These are phyloP conservation scores for Leishmania turanica DNA, from an alignment of 208 protist species.

Conservation along the genomic window DNA sequence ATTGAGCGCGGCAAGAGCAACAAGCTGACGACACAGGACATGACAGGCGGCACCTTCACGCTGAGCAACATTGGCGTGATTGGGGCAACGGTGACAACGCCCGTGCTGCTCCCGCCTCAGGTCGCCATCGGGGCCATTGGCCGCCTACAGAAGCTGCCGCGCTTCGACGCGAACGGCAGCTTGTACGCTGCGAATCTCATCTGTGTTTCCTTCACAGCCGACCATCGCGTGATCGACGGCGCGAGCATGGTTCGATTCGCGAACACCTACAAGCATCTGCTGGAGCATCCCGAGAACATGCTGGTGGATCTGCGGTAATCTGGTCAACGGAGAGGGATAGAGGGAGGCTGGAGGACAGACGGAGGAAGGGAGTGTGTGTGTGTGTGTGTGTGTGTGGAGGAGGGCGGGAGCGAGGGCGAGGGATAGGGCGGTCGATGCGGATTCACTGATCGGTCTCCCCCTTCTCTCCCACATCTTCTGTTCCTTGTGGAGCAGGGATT, in stretches of 20 bases:
- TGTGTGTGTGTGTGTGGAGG: no score
- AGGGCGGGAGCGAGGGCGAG: no score
- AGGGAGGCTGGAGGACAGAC: neutral
- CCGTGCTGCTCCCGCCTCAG: slow-evolving; percentile 91
- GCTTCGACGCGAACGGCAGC: slow-evolving; percentile 74
- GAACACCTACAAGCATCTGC: slow-evolving; percentile 85
- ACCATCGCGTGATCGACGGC: slow-evolving; percentile 97
- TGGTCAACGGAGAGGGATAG: neutral
- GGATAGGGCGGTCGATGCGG: neutral
- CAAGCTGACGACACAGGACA: slow-evolving; percentile 58
- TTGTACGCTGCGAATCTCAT: slow-evolving; percentile 70
- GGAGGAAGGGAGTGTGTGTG: neutral
- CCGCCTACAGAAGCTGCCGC: slow-evolving; percentile 82
- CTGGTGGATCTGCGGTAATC: slow-evolving; percentile 67
- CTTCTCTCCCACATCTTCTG: neutral
- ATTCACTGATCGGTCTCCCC: neutral
- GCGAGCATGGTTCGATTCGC: slow-evolving; percentile 96
- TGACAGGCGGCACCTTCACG: slow-evolving; percentile 94
- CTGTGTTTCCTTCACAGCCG: slow-evolving; percentile 87
- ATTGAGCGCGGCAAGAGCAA: slow-evolving; percentile 55
- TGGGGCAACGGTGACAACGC: slow-evolving; percentile 93
- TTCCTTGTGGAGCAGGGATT: neutral
- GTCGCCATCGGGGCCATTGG: slow-evolving; percentile 95
- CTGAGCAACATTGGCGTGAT: slow-evolving; percentile 97
- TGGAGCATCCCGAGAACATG: slow-evolving; percentile 91